Evolutionary conservation across 176 grass and related monocot genomes (phyloP).

Genomic region (Oryza longistaminata): DNA sequence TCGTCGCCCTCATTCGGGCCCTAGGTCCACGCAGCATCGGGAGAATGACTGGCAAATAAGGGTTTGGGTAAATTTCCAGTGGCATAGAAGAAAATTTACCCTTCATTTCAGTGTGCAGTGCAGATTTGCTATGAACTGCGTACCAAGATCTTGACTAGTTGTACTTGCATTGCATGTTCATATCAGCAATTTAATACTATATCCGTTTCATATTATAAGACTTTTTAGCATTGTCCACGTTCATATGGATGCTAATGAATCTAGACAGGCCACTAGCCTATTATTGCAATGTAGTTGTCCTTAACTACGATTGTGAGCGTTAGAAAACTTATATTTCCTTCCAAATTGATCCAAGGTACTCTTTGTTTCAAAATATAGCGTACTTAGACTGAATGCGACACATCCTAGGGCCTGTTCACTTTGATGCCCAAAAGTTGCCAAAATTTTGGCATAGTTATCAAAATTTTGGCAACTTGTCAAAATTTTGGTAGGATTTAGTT

Average conservation of each 20-base stretch:
- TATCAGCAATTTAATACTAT: neutral
- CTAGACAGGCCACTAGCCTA: neutral
- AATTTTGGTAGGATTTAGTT: too few relatives aligned
- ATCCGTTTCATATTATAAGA: too few relatives aligned
- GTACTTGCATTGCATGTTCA: neutral
- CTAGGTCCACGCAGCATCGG: too few relatives aligned
- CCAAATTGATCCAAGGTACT: neutral
- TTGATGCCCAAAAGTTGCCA: too few relatives aligned
- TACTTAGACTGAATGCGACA: too few relatives aligned
- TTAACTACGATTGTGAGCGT: neutral
- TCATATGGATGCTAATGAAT: too few relatives aligned
- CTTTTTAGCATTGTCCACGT: too few relatives aligned
- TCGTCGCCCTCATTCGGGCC: neutral
- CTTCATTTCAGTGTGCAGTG: neutral
- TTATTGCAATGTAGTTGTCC: neutral
- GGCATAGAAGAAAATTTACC: neutral
- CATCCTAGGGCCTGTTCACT: too few relatives aligned
- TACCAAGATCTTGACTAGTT: conserved; percentile 18
- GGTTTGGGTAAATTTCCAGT: neutral
- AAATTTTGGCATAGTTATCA: too few relatives aligned
- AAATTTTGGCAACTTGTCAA: too few relatives aligned
- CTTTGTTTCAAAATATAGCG: too few relatives aligned
- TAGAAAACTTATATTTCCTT: neutral
- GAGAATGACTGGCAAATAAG: too few relatives aligned
- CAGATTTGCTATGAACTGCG: neutral